Percentiles rank a stretch among this genome's conserved stretches.
phyloP scores from a whole-genome alignment of 805 yeast species.

The Kregervanrija pseudodelftensis region DNA sequence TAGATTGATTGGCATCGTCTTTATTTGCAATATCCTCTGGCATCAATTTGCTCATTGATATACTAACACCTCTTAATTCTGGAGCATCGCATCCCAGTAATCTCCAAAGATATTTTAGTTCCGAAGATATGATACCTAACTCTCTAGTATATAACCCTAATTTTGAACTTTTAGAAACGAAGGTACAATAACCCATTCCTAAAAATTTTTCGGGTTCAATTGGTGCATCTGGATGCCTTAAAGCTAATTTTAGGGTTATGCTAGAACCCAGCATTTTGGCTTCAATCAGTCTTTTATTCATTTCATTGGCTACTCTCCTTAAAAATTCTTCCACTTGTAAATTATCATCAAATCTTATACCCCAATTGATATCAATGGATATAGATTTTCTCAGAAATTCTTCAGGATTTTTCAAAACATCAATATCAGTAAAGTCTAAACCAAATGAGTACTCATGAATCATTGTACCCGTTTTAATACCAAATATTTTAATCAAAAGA shows the following conservation, averaged over 20 bases:
- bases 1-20: slow-evolving; percentile 25
- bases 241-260: slow-evolving; percentile 60
- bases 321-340: slow-evolving; percentile 62
- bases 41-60: slow-evolving; percentile 57
- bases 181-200: slow-evolving; percentile 80
- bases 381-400: slow-evolving; percentile 63
- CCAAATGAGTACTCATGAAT: slow-evolving; percentile 59
- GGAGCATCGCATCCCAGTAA: slow-evolving; percentile 44
- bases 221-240: slow-evolving; percentile 61
- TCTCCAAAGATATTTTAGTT: slow-evolving; percentile 49
- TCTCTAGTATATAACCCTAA: slow-evolving; percentile 59
- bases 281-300: slow-evolving; percentile 44
- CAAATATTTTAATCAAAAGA: slow-evolving; percentile 44
- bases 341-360: slow-evolving; percentile 62
- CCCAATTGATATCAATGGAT: slow-evolving; percentile 88
- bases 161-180: slow-evolving; percentile 48
- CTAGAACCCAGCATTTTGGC: slow-evolving; percentile 44
- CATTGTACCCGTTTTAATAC: slow-evolving; percentile 63
- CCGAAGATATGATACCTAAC: slow-evolving; percentile 52
- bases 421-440: slow-evolving; percentile 53
- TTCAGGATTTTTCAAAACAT: slow-evolving; percentile 40
- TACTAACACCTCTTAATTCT: slow-evolving; percentile 74
- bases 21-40: slow-evolving; percentile 23
- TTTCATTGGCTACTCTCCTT: slow-evolving; percentile 48
- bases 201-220: slow-evolving; percentile 67